Evolutionary conservation across 1,284 basidiomycete genomes (phyloP), one percentile per base, ranked within the genome.

Genomic region (Moesziomyces parantarcticus): DNA sequence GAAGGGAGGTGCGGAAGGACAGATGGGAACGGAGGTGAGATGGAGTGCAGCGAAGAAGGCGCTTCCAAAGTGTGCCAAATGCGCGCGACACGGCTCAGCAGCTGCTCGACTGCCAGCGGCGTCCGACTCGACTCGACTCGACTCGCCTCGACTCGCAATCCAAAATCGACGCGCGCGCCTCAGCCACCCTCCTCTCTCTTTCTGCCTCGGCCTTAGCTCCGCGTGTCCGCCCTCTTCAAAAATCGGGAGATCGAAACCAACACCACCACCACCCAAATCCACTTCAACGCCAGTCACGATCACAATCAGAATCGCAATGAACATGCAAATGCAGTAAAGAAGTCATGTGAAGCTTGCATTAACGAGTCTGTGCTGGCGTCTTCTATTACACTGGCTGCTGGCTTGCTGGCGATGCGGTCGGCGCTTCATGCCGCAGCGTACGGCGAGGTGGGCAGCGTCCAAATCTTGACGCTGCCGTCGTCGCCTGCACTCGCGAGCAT

Each of bases 401-500:
- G n/a, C n/a, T n/a, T n/a, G 18, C 16, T 16, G 14, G 16, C 36
- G 18, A 39, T 18, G 36, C 36, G 29, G 29, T 10, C 10, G 29
- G 11, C 36, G 14, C 5, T 7, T 39, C 36, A 39, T 8, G 41
- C 21, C 11, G 20, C 48, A 9, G 66, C 71, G 50, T 60, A 72
- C 5, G 57, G 46, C 23, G 63, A 73, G 14, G 25, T 53, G 7
- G 58, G 48, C 32, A 76, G 39, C 8, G 60, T 75, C 93, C 92
- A 94, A 39, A 94, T 86, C 72, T 87, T 88, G 39, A 90, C 87
- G 23, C 85, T 81, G 5, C 91, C 91, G 79, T 94, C 93, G 72
- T 95, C 93, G 1, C 91, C 92, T 0, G 90, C 88, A 7, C 90
- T 92, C 0, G 91, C 91, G 5, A 94, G 85, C 4, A 93, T 60